Base-by-base conservation (phyloP, 208 protist species). In the Crithidia sp. region DNA sequence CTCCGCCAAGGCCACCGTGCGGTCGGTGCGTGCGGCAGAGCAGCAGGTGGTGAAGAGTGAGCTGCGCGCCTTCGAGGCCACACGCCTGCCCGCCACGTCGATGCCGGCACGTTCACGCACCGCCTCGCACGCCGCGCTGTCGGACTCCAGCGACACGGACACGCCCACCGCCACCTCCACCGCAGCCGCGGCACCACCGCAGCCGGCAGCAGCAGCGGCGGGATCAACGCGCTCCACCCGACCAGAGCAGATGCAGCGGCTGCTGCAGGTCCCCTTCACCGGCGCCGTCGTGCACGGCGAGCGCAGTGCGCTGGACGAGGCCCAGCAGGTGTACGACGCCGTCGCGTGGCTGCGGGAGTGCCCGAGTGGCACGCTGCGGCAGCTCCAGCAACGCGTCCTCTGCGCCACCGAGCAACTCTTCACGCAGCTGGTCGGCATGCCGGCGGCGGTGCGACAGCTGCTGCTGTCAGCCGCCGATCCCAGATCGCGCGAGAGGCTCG, bases 381-480 rank as follows among this genome's bases (percentile, higher is more conserved):
- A 56, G 52, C 80, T 88, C 19, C 83, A 88, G 80, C 83, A 84
- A 52, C 71, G 81, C 58, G 81, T 83, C 5, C 55, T 88, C 62
- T 81, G 80, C 59, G 62, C 69, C 7, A 63, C 68, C 8, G 83
- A 85, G 54, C 14, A 6, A 2, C 64, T 72, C 62, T 71, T 88
- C 47, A 72, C 43, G 8, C 54, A 61, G 49, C 67, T 77, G 36
- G 58, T 75, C 12, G 83, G 83, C 47, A 73, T 88, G 45, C 83
- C 83, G 14, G 5, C 63, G 36, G 68, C 74, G 4, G 64, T 78
- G 52, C 70, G 74, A 7, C 7, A 41, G 36, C 56, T 67, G 7
- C 47, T 84, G 17, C 57, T n/a, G 41, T 36, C 59, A 9, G 47
- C 66, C 10, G 47, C 43, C 13, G 67, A 49, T 8, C 40, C 36